Evolutionary conservation across 129 eudicot species (phyloP).

Genomic region (Gnaphalium uliginosum): DNA sequence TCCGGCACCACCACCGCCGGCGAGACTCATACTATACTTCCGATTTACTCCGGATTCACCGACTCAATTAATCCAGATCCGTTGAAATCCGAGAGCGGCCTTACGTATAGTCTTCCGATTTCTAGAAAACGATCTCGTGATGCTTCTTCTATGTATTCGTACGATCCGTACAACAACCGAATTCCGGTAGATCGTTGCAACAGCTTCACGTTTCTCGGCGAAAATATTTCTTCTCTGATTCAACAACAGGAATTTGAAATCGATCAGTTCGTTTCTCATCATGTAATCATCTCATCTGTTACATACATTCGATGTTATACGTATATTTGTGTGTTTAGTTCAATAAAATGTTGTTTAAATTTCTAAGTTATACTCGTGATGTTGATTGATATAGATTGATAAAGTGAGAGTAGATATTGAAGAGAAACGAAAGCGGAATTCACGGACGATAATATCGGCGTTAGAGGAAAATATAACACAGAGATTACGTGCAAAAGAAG

Average conservation of each 20-base stretch:
- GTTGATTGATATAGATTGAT: slow-evolving; percentile 39
- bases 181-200: background rate
- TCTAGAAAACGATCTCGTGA: slow-evolving; percentile 32
- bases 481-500: slow-evolving; percentile 55
- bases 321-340: background rate
- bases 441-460: slow-evolving; percentile 44
- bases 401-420: slow-evolving; percentile 56
- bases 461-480: slow-evolving; percentile 45
- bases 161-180: background rate
- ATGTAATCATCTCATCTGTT: slow-evolving; percentile 37
- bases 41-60: slow-evolving; percentile 27
- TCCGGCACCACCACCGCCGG: slow-evolving; percentile 17
- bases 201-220: slow-evolving; percentile 15
- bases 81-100: slow-evolving; percentile 9
- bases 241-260: slow-evolving; percentile 43
- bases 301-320: background rate
- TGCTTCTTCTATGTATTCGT: background rate
- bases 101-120: slow-evolving; percentile 6
- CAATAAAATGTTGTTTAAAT: background rate
- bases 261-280: slow-evolving; percentile 41
- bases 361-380: background rate
- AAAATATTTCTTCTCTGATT: slow-evolving; percentile 36
- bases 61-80: background rate
- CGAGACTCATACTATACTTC: slow-evolving; percentile 1
- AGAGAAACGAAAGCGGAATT: slow-evolving; percentile 46